Base-by-base conservation (phyloP, 495 filamentous ascomycete species). In the Aspergillus steynii region DNA sequence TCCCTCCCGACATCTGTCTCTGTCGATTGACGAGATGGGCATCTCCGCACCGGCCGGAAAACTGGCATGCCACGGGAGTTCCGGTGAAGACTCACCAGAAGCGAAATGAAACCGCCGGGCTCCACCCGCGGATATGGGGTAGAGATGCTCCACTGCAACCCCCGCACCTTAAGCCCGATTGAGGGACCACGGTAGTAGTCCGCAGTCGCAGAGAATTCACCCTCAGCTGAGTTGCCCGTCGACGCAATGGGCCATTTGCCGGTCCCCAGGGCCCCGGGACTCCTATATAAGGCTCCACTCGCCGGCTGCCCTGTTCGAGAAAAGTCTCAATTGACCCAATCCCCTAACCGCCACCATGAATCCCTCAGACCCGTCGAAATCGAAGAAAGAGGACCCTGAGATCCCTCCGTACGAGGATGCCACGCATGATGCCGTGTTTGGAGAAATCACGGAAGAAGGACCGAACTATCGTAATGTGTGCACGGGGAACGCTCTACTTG, bases 401-500 rank as follows among this genome's bases (percentile, higher is more conserved):
- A 20, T 25, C 27, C 53, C 29, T 2, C 29, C 31, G 6, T 42
- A 61, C 3, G 52, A 51, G 42, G 60, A n/a, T 31, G 45, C 45
- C 5, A 46, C 53, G 4, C 47, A 56, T 9, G 64, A 66, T 29
- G 64, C 29, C 25, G 64, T 66, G 10, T 62, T 66, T 50, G 64
- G 64, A 1, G 60, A 63, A 25, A 60, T 66, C 34, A 60, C 56
- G 4, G 64, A 63, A 25, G 20, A 55, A 5, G 60, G 64, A 1
- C 64, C 64, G 1, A 66, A 66, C 53, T 66, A 66, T 25, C 60
- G 64, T 55, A 60, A 66, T 58, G 64, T 66, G 51, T 27, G 60
- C 31, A 37, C 8, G 6, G 9, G 15, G 15, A 53, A 9, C 4
- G 26, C 25, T 48, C 15, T 29, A 12, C 28, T 4, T 48, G 15